phyloP scores from a whole-genome alignment of 2,329 filamentous ascomycete species.

The Coniochaeta sp. region DNA sequence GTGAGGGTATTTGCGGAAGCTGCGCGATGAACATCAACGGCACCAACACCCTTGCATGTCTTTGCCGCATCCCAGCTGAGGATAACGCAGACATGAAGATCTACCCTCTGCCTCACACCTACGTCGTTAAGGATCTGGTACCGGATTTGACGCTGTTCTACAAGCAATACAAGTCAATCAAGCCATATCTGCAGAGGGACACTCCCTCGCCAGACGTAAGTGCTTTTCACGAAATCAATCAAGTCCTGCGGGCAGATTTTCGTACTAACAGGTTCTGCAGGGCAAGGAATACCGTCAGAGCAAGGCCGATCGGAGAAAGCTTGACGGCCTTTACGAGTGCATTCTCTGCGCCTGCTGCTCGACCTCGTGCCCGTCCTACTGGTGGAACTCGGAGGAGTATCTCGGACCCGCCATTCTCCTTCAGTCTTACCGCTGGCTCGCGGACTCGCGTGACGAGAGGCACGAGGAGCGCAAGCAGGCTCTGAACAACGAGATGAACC shows the following conservation, averaged over 20 bases:
- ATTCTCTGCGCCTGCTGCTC: constrained; percentile 99
- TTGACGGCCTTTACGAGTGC: constrained; percentile 97
- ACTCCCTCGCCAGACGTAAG: constrained; percentile 77
- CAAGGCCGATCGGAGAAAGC: constrained; percentile 89
- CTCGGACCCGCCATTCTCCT: constrained; percentile 93
- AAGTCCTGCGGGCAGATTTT: neutral
- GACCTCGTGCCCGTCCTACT: constrained; percentile 98
- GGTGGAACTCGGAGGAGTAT: constrained; percentile 99
- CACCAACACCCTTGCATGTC: constrained; percentile 92
- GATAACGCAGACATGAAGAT: constrained; percentile 77
- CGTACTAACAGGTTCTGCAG: constrained; percentile 33
- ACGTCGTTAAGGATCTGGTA: constrained; percentile 97
- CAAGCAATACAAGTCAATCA: constrained; percentile 99
- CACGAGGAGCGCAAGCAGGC: constrained; percentile 81
- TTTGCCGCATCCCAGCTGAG: constrained; percentile 92
- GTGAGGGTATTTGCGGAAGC: constrained; percentile 97
- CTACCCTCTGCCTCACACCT: constrained; percentile 96
- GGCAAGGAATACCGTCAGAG: constrained; percentile 88
- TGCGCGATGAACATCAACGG: constrained; percentile 99
- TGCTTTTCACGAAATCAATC: constrained; percentile 11
- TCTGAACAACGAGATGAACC: constrained; percentile 96
- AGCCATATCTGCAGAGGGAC: constrained; percentile 92
- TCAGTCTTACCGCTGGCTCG: constrained; percentile 96
- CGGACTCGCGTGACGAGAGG: constrained; percentile 88
- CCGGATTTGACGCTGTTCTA: constrained; percentile 98